A percentile compares a stretch with the other conserved stretches of the same genome.
phyloP scores from a whole-genome alignment of 371 early-diverging fungal genomes.

The Coemansia sp. region DNA sequence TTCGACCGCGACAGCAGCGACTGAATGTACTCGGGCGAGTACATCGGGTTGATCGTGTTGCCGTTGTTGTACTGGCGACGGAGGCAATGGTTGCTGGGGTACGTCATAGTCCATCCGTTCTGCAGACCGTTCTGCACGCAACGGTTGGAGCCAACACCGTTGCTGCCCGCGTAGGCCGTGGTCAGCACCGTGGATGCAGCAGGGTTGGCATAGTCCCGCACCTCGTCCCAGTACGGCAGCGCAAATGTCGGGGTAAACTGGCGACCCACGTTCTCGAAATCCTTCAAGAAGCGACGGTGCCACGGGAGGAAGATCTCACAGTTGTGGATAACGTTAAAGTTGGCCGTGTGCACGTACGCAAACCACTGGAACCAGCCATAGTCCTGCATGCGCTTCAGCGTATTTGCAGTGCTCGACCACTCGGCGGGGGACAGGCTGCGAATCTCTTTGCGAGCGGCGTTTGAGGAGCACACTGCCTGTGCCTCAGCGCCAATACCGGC shows the following conservation, averaged over 20 bases:
- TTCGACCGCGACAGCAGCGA: slow-evolving; percentile 36
- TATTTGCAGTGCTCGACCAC: slow-evolving; percentile 34
- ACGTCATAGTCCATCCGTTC: slow-evolving; percentile 25
- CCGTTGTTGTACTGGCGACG: slow-evolving; percentile 48
- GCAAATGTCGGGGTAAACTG: slow-evolving; percentile 29
- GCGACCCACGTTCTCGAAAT: slow-evolving; percentile 47
- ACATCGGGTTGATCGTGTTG: slow-evolving; percentile 40
- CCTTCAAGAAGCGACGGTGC: slow-evolving; percentile 50
- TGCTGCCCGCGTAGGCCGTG: slow-evolving; percentile 36
- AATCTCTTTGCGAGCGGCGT: slow-evolving; percentile 51
- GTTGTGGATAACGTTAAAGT: slow-evolving; percentile 11
- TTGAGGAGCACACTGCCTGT: slow-evolving; percentile 17
- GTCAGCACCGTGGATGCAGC: slow-evolving; percentile 38
- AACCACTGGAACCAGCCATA: slow-evolving; percentile 51
- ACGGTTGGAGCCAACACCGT: slow-evolving; percentile 31
- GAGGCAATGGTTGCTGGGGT: slow-evolving; percentile 49
- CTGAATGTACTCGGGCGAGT: slow-evolving; percentile 50
- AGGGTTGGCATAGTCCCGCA: slow-evolving; percentile 43
- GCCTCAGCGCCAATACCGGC: slow-evolving; percentile 25
- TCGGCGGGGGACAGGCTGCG: slow-evolving; percentile 49
- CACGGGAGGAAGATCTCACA: slow-evolving; percentile 48
- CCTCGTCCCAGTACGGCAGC: slow-evolving; percentile 57
- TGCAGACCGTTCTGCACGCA: slow-evolving; percentile 47
- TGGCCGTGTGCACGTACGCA: slow-evolving; percentile 6
- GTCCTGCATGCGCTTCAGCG: slow-evolving; percentile 39